Base-by-base conservation (phyloP, 345 rosid genomes). In the Diplotaxis tenuifolia region DNA sequence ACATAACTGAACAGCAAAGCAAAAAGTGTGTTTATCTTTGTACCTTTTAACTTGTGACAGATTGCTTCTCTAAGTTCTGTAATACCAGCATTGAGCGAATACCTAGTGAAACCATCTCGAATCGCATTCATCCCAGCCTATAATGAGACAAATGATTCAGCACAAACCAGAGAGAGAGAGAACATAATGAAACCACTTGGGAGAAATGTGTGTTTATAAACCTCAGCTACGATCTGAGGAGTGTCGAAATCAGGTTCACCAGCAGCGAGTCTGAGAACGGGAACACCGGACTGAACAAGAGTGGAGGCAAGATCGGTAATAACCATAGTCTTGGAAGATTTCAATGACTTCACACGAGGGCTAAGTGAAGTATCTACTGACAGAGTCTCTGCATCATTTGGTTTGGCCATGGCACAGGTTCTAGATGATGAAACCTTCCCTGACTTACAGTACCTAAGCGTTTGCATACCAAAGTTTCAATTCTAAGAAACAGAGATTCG, bases 221-320 rank as follows among this genome's bases (percentile, higher is more conserved):
- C 99, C 91, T 92, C 96, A 5, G 94, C 82, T 72, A 95, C 84
- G 45, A 71, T 54, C 68, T 82, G 64, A 27, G 99, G 98, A 1
- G 99, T 95, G 64, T 92, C 96, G 53, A 92, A 95, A 86, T 95
- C 99, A 7, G 99, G 98, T 68, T 95, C 99, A 56, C 99, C 99
- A 25, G 98, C 99, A 62, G 99, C 99, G 82, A 95, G 82, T 9
- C 92, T 82, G 68, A 95, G 87, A 45, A 95, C 86, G 2, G 98
- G 97, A 15, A 90, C 83, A 60, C 99, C 99, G 15, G 98, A 89
- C 78, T 89, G 89, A 6, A 65, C 85, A 80, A 95, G 98, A 53
- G 98, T 93, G n/a, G 93, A 82, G 2, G 98, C 97, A 63, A 88
- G 96, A 74, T 95, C 98, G 54, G 89, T 87, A 70, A 95, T 87